Evolutionary conservation across 768 basidiomycete genomes (phyloP).

Genomic region (Pleurotus pulmonarius): DNA sequence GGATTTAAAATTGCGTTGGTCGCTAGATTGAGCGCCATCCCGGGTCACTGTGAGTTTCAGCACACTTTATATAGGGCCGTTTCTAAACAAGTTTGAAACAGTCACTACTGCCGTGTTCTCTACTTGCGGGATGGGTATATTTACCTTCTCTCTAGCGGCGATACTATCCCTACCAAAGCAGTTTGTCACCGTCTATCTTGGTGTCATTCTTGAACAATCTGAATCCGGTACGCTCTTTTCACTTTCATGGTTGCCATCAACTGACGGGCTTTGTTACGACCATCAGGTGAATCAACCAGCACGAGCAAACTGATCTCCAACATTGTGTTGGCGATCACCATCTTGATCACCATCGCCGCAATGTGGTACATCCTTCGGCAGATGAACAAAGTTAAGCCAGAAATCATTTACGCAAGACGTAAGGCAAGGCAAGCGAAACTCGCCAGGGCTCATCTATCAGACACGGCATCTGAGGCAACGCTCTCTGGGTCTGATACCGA

Average conservation of each 20-base stretch:
- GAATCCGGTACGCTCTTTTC: conserved; percentile 24
- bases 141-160: conserved; percentile 75
- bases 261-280: conserved; percentile 1
- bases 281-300: conserved; percentile 30
- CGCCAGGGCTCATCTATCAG: conserved; percentile 19
- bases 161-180: conserved; percentile 87
- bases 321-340: conserved; percentile 61
- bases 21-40: conserved; percentile 77
- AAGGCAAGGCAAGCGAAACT: conserved; percentile 68
- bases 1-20: conserved; percentile 83
- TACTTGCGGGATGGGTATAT: conserved; percentile 83
- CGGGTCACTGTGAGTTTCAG: conserved; percentile 70
- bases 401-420: conserved; percentile 64
- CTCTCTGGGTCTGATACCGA: conserved; percentile 9
- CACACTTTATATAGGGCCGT: neutral
- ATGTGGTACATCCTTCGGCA: conserved; percentile 80
- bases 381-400: conserved; percentile 67
- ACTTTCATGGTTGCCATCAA: conserved; percentile 8
- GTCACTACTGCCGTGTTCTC: conserved; percentile 88
- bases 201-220: conserved; percentile 67
- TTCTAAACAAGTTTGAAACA: conserved; percentile 20
- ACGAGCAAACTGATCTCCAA: conserved; percentile 67
- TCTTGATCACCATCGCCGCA: conserved; percentile 68
- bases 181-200: conserved; percentile 88
- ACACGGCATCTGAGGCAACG: conserved; percentile 12